Conservation (phyloP, 805 yeast species). For the Zygotorulaspora danielsina region DNA sequence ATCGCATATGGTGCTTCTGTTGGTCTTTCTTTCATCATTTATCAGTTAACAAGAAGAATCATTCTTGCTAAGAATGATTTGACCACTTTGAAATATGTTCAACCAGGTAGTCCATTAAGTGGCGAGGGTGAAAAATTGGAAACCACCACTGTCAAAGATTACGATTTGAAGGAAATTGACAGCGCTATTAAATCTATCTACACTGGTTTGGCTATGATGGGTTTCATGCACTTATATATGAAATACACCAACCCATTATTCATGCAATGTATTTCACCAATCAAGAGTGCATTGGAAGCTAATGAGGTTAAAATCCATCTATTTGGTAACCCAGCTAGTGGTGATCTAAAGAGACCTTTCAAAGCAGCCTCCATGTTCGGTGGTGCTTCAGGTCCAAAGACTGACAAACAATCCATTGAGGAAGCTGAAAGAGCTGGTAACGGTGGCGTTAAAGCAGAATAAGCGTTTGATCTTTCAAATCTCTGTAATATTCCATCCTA, state of each 20-base stretch:
- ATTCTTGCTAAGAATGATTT: conserved; percentile 78
- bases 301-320: conserved; percentile 89
- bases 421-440: conserved; percentile 79
- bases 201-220: conserved; percentile 94
- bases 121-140: conserved; percentile 71
- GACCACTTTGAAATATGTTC: conserved; percentile 86
- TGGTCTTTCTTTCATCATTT: conserved; percentile 57
- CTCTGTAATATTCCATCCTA: not conserved
- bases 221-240: conserved; percentile 96
- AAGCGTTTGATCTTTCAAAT: conserved; percentile 22
- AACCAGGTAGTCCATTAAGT: conserved; percentile 73
- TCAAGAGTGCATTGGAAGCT: conserved; percentile 85
- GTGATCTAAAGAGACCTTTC: conserved; percentile 96
- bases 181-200: conserved; percentile 74
- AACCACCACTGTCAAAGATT: conserved; percentile 90
- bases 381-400: conserved; percentile 50
- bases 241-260: conserved; percentile 95
- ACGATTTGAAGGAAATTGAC: conserved; percentile 85
- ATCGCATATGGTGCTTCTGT: conserved; percentile 65
- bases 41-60: conserved; percentile 55
- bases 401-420: conserved; percentile 83
- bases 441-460: conserved; percentile 88
- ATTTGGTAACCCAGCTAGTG: conserved; percentile 74
- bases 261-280: conserved; percentile 87
- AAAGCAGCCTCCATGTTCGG: conserved; percentile 74